phyloP scores from a whole-genome alignment of 1,139 yeast genomes.

The Martiniozyma asiatica region DNA sequence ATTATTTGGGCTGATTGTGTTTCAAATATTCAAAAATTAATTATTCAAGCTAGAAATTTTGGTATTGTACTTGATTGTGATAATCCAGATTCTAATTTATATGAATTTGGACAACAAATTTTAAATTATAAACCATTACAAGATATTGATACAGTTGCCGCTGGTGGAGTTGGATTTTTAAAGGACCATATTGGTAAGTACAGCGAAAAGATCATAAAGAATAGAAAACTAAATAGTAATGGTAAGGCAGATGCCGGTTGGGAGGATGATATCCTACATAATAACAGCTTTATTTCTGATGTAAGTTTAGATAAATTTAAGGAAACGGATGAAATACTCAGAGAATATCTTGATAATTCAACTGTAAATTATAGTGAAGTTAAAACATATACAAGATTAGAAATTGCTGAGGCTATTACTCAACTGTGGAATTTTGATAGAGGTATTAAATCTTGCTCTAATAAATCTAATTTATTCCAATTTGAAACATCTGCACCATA shows the following conservation, averaged over 20 bases:
- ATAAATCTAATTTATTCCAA: constrained; percentile 65
- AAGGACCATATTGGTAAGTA: constrained; percentile 56
- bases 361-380: not conserved
- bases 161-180: constrained; percentile 55
- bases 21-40: constrained; percentile 74
- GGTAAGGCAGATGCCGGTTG: constrained; percentile 41
- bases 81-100: constrained; percentile 31
- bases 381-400: constrained; percentile 20
- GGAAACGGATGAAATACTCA: constrained; percentile 14
- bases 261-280: constrained; percentile 18
- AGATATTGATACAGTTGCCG: constrained; percentile 52
- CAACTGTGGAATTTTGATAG: constrained; percentile 56
- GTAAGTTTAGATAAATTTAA: constrained; percentile 8
- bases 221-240: constrained; percentile 41
- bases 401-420: constrained; percentile 58
- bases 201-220: constrained; percentile 40
- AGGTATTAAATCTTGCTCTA: constrained; percentile 53
- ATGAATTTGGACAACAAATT: constrained; percentile 35
- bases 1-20: constrained; percentile 94
- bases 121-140: constrained; percentile 47
- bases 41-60: constrained; percentile 57
- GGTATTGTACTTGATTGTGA: constrained; percentile 56
- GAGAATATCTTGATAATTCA: constrained; percentile 10
- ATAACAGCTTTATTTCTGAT: constrained; percentile 5
- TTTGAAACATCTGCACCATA: constrained; percentile 70